Evolutionary conservation across 371 early-diverging fungal species (phyloP).

Genomic region (Mucor mucedo): DNA sequence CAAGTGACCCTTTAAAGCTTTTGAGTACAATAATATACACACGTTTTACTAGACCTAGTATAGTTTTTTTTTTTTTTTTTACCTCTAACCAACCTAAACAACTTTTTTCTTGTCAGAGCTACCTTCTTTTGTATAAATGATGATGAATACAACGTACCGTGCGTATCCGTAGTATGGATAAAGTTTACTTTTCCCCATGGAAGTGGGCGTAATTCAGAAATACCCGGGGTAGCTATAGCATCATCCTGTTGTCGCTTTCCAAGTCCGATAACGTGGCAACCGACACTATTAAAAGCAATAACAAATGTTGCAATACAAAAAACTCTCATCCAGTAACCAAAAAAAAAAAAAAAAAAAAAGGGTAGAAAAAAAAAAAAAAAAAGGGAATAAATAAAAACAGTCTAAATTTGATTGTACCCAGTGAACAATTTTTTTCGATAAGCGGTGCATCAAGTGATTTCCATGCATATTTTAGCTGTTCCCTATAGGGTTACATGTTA

Average conservation of each 20-base stretch:
- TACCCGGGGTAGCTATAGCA: slow-evolving; percentile 8
- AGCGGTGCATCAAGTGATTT: too few relatives aligned
- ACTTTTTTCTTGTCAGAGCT: background rate
- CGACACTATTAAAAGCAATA: background rate
- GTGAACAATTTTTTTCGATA: too few relatives aligned
- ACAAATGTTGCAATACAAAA: background rate
- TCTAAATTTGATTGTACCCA: too few relatives aligned
- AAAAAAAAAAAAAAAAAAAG: background rate
- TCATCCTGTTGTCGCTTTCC: slow-evolving; percentile 18
- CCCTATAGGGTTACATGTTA: too few relatives aligned
- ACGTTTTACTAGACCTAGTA: background rate
- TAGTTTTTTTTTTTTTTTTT: background rate
- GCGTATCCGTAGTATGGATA: slow-evolving; percentile 57
- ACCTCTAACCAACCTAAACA: slow-evolving; percentile 50
- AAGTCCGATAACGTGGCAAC: background rate
- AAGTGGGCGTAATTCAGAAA: slow-evolving; percentile 30
- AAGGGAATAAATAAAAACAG: too few relatives aligned
- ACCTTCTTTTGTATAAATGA: background rate
- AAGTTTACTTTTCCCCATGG: slow-evolving; percentile 58
- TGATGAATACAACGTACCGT: slow-evolving; percentile 27
- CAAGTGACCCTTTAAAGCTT: slow-evolving; percentile 37
- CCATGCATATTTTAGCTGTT: too few relatives aligned
- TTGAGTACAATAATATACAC: too few relatives aligned
- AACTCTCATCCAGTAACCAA: background rate
- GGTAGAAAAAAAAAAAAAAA: background rate